Base-by-base conservation (phyloP, 805 yeast genomes). In the Hyphopichia homilentoma region DNA sequence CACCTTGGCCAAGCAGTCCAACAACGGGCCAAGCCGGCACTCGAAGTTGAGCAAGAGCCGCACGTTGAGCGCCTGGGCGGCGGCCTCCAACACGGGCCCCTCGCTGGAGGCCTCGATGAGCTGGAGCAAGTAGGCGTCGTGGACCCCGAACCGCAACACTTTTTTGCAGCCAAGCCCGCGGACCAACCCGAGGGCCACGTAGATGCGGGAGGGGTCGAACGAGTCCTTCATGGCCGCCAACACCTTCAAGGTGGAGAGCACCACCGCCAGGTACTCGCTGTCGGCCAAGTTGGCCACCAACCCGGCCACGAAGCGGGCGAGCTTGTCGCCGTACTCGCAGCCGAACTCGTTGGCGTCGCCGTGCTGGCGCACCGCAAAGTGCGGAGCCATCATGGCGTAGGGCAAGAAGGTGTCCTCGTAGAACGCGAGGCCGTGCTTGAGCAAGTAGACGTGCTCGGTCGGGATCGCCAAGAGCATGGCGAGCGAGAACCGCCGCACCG, bases 121-220 rank as follows among this genome's bases (percentile, higher is more conserved):
- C n/a, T 45, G 29, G 6, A 50, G 17, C 29, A 65, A 42, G 7
- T 43, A 35, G 5, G 24, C 22, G 19, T 53, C 63, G 34, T 59
- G 61, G 3, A 33, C 33, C 2, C 54, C 61, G 34, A 43, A 54
- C 12, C 39, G 22, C 20, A 65, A 46, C 1, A 59, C 56, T 17
- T 38, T 31, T 21, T 42, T 44, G 2, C 34, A 33, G 12, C 52
- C 43, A 16, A 82, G 54, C 1, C 84, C 88, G n/a, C 59, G 44
- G 7, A 72, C 46, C 8, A 85, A 40, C 4, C 93, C 94, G 18
- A 62, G 50, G 1, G 77, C 45, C 3, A 81, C 50, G 39, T 76
- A 83, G 2, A 82, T 68, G 52, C 84, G 74, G 0, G 87, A 76
- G 3, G 88, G 86, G 41, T 79, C 94, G 57, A 76, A 86, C 0